A percentile compares a stretch with the other conserved stretches of the same genome.
phyloP scores from a whole-genome alignment of 306 rosid species.

The Dalbergia oliveri region DNA sequence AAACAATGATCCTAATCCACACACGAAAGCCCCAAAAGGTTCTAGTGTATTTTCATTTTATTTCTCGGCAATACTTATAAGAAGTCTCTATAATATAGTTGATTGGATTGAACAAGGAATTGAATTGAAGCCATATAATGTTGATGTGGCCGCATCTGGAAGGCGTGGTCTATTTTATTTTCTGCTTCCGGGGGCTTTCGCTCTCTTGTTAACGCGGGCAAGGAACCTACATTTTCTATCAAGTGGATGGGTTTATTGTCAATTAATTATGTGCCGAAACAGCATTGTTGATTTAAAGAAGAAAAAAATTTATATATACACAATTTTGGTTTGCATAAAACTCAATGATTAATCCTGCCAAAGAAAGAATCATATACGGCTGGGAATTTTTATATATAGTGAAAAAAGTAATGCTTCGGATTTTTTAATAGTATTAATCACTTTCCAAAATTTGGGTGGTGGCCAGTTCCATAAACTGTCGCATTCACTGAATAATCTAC shows the following conservation, averaged over 20 bases:
- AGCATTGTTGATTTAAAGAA: not conserved
- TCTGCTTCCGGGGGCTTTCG: not conserved
- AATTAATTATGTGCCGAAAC: not conserved
- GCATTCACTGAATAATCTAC: not conserved
- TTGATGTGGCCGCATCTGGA: not conserved
- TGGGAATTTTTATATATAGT: not conserved
- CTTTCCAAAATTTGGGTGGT: not conserved
- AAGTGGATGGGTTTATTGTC: not conserved
- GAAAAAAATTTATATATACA: not conserved
- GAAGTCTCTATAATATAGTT: not conserved
- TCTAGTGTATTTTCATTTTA: not conserved
- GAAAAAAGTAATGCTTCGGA: not conserved
- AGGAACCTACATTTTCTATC: constrained; percentile 32
- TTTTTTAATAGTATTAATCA: not conserved
- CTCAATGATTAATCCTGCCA: not conserved
- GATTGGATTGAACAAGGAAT: not conserved
- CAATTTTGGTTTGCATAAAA: not conserved
- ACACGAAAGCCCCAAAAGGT: not conserved
- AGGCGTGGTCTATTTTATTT: not conserved
- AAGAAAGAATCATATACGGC: too few relatives aligned
- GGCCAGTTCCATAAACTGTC: not conserved
- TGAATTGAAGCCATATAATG: not conserved
- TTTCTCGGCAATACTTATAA: not conserved
- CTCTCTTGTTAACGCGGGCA: constrained; percentile 43
- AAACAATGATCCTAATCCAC: not conserved